Evolutionary conservation across 2,329 filamentous ascomycete species (phyloP), one percentile per base, ranked within the genome.

Genomic region (Talaromyces marneffei): DNA sequence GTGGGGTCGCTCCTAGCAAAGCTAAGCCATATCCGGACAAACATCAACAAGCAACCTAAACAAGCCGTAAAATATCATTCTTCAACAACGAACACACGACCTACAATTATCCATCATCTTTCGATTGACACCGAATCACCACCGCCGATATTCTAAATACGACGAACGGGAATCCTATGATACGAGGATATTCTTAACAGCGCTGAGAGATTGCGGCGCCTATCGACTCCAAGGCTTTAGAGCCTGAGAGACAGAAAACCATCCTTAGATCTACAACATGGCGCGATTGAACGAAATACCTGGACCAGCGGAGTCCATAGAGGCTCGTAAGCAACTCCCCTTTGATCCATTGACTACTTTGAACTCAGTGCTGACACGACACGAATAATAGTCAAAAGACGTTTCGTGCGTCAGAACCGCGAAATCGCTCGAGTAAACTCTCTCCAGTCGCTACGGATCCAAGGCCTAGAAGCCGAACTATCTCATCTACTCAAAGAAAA

Each of bases 361-460:
- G 10, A 20, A 29, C 27, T 7, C 10, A 23, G 9, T 33, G n/a
- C 48, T 52, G 18, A 52, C n/a, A 20, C 23, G 10, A 20, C 12
- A 10, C 7, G 14, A 48, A 40, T 18, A 1, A 6, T 64, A 86
- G 84, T 87, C 58, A 88, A 87, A 75, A 79, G 85, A 63, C 78
- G 85, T 65, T 87, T 87, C 69, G 78, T 87, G 65, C 77, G 85
- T 60, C 85, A 88, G 70, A 88, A 88, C 70, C 83, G 85, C 66
- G 85, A 88, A 70, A 83, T 88, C 62, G 85, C 85, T 62, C 80
- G 83, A 65, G 83, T 79, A 63, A 87, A 88, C 69, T 87, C 85
- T 6, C 81, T 80, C 60, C 85, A 88, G 71, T 86, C 84, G 3
- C 77, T 87, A 44, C 84, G 84, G 53, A 87, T 88, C 62, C 83